These are phyloP conservation scores for Agroathelia rolfsii DNA, from an alignment of 1,284 basidiomycete genomes.

Conservation along the genomic window DNA sequence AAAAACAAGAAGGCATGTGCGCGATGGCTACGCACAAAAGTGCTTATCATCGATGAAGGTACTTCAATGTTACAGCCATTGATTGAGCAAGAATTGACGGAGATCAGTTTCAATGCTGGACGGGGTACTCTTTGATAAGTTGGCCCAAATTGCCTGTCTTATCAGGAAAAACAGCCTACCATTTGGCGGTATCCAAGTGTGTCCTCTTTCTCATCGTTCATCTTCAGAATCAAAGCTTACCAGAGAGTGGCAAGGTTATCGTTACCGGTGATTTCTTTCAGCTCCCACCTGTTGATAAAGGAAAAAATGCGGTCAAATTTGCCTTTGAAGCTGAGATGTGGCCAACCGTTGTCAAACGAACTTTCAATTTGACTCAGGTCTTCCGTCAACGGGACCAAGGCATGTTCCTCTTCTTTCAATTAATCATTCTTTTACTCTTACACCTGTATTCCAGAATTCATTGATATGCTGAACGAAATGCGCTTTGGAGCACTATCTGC, in stretches of 20 bases:
- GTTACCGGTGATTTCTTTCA: constrained; percentile 97
- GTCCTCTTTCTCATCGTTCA: constrained; percentile 8
- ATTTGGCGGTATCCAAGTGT: constrained; percentile 93
- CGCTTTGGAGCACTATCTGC: constrained; percentile 59
- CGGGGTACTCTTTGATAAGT: constrained; percentile 84
- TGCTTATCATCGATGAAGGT: constrained; percentile 95
- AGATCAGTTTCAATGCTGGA: constrained; percentile 94
- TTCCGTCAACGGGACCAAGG: constrained; percentile 72
- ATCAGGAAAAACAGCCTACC: constrained; percentile 58
- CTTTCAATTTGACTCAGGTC: constrained; percentile 83
- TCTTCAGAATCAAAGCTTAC: constrained; percentile 8
- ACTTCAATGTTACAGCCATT: constrained; percentile 3
- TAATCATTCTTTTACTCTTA: constrained; percentile 1
- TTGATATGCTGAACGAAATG: constrained; percentile 88
- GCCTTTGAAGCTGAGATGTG: constrained; percentile 87
- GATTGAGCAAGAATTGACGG: constrained; percentile 3
- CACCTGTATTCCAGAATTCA: constrained; percentile 46
- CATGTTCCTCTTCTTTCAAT: constrained; percentile 19
- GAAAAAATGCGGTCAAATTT: constrained; percentile 36
- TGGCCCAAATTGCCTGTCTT: constrained; percentile 50
- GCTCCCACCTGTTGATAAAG: constrained; percentile 75
- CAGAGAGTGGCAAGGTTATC: constrained; percentile 47
- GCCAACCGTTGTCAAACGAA: constrained; percentile 67
- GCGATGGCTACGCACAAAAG: constrained; percentile 68
- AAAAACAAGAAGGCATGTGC: constrained; percentile 61